Evolutionary conservation across 1,139 yeast genomes (phyloP).

Genomic region (Pichia sp.): DNA sequence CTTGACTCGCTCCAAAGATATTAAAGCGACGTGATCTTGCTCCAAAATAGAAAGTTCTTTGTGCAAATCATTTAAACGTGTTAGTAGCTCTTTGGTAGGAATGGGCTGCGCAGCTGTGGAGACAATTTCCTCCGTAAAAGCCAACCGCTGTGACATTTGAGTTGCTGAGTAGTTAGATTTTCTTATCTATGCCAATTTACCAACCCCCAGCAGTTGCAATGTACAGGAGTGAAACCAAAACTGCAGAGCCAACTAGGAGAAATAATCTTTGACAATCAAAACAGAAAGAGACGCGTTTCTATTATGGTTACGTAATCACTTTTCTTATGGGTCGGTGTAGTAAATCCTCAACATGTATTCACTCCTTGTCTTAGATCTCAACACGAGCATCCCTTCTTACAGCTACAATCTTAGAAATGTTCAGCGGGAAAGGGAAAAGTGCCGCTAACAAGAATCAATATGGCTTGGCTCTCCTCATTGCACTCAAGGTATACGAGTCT

Average conservation of each 20-base stretch:
- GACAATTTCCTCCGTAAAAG: constrained; percentile 32
- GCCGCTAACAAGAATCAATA: not conserved
- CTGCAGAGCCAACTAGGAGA: not conserved
- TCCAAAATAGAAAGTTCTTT: constrained; percentile 59
- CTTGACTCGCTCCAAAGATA: constrained; percentile 43
- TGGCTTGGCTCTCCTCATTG: not conserved
- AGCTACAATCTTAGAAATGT: not conserved
- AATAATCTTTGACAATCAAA: not conserved
- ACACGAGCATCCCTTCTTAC: not conserved
- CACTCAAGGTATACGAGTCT: not conserved
- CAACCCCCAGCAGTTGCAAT: no score
- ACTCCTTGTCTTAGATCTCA: not conserved
- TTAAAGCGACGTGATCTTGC: constrained; percentile 45
- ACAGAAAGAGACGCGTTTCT: not conserved
- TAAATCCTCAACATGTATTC: not conserved
- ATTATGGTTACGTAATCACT: not conserved
- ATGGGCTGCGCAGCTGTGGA: constrained; percentile 54
- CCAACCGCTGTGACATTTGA: not conserved
- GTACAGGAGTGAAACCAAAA: no score
- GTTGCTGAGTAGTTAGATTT: not conserved
- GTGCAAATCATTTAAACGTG: constrained; percentile 41
- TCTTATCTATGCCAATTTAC: no score
- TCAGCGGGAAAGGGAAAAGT: not conserved
- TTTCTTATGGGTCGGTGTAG: not conserved
- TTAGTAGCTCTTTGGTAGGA: constrained; percentile 53